Conservation (phyloP, 2,329 filamentous ascomycete species). For the Orbilia ellipsospora region DNA sequence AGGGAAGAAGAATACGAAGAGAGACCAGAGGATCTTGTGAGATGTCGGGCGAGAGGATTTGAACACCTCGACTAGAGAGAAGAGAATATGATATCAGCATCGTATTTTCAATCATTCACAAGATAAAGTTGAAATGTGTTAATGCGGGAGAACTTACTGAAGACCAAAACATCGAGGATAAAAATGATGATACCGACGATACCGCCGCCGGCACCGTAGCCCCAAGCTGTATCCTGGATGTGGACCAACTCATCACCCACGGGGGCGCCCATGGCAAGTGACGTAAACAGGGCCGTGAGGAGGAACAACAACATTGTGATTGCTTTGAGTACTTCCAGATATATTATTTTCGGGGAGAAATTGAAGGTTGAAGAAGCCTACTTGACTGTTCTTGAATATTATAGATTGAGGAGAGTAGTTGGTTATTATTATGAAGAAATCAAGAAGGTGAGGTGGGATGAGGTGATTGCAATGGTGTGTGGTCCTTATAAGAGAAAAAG, state of each 20-base stretch:
- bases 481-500: neutral
- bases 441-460: neutral
- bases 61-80: constrained; percentile 70
- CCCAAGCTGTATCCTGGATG: constrained; percentile 65
- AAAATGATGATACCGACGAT: constrained; percentile 72
- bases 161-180: constrained; percentile 72
- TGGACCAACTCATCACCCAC: constrained; percentile 62
- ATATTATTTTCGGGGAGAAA: neutral
- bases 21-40: constrained; percentile 72
- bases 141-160: constrained; percentile 65
- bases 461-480: neutral
- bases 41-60: constrained; percentile 71
- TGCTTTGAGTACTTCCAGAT: neutral
- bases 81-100: constrained; percentile 6
- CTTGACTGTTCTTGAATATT: neutral
- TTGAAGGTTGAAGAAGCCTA: neutral
- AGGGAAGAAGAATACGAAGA: constrained; percentile 74
- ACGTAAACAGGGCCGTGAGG: constrained; percentile 68
- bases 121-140: too few species aligned
- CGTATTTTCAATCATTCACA: neutral
- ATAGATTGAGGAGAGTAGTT: neutral
- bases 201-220: constrained; percentile 72
- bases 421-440: neutral
- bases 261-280: constrained; percentile 67
- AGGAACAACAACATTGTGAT: constrained; percentile 63